Evolutionary conservation across 2,329 filamentous ascomycete genomes (phyloP).

Genomic region (Colletotrichum acutatum): DNA sequence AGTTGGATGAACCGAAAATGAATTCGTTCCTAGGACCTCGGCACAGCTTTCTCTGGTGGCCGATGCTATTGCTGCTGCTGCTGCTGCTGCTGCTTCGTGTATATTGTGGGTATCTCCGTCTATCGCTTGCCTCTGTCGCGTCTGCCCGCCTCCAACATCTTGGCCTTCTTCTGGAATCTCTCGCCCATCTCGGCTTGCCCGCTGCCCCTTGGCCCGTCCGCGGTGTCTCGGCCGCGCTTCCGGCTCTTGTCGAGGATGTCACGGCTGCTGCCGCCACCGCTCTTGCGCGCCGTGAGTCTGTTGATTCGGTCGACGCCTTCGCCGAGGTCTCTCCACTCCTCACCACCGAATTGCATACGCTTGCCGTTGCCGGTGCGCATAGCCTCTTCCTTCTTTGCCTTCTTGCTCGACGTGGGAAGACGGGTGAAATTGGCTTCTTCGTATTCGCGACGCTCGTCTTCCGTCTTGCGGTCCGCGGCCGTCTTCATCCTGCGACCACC

Average conservation of each 20-base stretch:
- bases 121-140: conserved; percentile 57
- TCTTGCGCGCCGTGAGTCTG: conserved; percentile 79
- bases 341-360: conserved; percentile 83
- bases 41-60: conserved; percentile 1
- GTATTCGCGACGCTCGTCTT: conserved; percentile 84
- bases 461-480: conserved; percentile 77
- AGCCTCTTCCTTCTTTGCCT: conserved; percentile 76
- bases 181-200: conserved; percentile 76
- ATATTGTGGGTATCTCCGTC: conserved; percentile 22
- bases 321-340: conserved; percentile 90
- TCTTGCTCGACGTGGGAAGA: conserved; percentile 87
- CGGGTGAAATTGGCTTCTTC: conserved; percentile 94
- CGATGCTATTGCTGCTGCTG: too few relatives aligned
- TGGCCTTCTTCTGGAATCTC: conserved; percentile 77
- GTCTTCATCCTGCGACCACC: conserved; percentile 85
- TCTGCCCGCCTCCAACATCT: conserved; percentile 61
- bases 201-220: conserved; percentile 76
- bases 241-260: conserved; percentile 84
- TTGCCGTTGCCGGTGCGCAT: conserved; percentile 60
- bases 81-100: not conserved
- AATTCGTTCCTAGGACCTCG: not conserved
- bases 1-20: not conserved
- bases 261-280: conserved; percentile 62
- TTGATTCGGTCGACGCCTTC: conserved; percentile 90
- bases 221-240: conserved; percentile 77